Conservation (phyloP, 257 asterid species). For the Solanum virginianum region DNA sequence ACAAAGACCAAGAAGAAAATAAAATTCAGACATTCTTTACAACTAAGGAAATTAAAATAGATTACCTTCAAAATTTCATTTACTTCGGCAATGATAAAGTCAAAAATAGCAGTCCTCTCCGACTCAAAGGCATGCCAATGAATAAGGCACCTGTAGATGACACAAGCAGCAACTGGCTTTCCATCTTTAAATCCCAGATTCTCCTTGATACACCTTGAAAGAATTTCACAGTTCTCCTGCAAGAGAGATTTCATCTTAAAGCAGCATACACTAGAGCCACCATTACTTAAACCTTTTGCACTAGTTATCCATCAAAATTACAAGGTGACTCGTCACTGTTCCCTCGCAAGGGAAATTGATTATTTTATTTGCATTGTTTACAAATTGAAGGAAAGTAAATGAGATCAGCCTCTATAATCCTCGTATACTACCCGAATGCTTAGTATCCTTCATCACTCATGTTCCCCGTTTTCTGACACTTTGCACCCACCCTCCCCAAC, state of each 20-base stretch:
- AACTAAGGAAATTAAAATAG: background rate
- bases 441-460: background rate
- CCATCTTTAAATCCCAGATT: constrained; percentile 87
- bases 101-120: constrained; percentile 87
- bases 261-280: background rate
- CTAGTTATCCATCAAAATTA: background rate
- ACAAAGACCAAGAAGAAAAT: background rate
- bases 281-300: background rate
- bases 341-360: background rate
- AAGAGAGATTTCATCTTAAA: background rate
- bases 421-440: background rate
- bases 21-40: background rate
- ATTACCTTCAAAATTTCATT: constrained; percentile 79
- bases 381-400: background rate
- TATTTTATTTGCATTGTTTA: background rate
- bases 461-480: background rate
- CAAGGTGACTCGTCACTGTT: background rate
- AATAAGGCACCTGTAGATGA: constrained; percentile 84
- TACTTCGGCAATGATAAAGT: constrained; percentile 70
- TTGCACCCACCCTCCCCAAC: background rate
- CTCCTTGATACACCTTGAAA: constrained; percentile 82
- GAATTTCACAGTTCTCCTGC: constrained; percentile 71
- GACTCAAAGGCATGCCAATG: constrained; percentile 98
- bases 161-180: constrained; percentile 88
- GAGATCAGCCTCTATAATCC: background rate